phyloP scores from a whole-genome alignment of 805 yeast species.

The Candida nanaspora region DNA sequence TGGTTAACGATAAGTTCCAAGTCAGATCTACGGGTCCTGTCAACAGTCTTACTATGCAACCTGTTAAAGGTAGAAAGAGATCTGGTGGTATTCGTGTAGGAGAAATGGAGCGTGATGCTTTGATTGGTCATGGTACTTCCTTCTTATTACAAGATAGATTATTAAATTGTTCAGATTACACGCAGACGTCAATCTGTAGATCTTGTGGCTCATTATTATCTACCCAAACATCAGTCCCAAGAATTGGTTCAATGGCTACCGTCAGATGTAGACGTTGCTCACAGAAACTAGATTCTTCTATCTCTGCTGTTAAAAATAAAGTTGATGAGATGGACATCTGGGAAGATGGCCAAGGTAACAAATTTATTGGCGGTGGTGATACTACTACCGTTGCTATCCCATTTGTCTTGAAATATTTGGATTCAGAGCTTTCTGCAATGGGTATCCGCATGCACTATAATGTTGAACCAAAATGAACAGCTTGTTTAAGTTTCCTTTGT shows the following conservation, averaged over 20 bases:
- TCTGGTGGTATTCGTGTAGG: constrained; percentile 99
- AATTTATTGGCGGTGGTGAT: constrained; percentile 84
- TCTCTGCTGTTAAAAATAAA: constrained; percentile 34
- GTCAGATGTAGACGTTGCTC: constrained; percentile 92
- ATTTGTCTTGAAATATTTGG: constrained; percentile 89
- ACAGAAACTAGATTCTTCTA: constrained; percentile 51
- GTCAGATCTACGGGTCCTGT: constrained; percentile 99
- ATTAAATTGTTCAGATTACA: constrained; percentile 90
- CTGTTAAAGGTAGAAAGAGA: constrained; percentile 98
- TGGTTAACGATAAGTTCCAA: constrained; percentile 99
- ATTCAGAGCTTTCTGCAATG: constrained; percentile 95
- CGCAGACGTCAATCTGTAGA: constrained; percentile 86
- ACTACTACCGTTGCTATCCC: constrained; percentile 97
- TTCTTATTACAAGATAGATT: constrained; percentile 90
- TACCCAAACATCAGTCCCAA: constrained; percentile 85
- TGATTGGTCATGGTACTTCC: constrained; percentile 97
- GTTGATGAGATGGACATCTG: constrained; percentile 72
- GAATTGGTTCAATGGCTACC: constrained; percentile 74
- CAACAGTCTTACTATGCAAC: constrained; percentile 95
- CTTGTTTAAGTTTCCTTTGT: not conserved
- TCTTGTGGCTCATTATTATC: constrained; percentile 88
- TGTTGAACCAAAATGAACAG: constrained; percentile 51
- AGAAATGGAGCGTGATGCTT: constrained; percentile 99
- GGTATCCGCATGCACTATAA: constrained; percentile 90
- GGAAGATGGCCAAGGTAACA: constrained; percentile 96